These are phyloP conservation scores for Metschnikowia gelsemii DNA, from an alignment of 805 yeast species.

Conservation along the genomic window DNA sequence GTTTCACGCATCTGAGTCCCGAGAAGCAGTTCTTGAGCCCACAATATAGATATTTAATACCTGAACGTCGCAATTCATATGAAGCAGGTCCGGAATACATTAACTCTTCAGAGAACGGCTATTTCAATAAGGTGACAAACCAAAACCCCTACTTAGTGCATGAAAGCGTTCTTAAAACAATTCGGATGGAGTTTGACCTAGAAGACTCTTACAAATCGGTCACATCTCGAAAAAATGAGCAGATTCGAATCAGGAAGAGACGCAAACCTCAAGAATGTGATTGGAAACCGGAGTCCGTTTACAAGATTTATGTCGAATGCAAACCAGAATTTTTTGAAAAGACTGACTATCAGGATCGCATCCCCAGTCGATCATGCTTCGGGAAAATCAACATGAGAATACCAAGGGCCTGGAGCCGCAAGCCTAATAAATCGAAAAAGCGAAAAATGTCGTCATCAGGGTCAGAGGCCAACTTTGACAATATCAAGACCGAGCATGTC, in stretches of 20 bases:
- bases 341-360: constrained; percentile 28
- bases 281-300: constrained; percentile 23
- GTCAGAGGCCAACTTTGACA: constrained; percentile 6
- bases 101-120: constrained; percentile 10
- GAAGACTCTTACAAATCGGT: constrained; percentile 16
- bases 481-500: constrained; percentile 3
- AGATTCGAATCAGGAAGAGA: constrained; percentile 14
- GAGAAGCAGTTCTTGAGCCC: constrained; percentile 9
- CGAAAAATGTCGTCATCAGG: constrained; percentile 10
- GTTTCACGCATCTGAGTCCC: constrained; percentile 7
- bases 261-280: constrained; percentile 18
- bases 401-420: constrained; percentile 40
- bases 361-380: constrained; percentile 36
- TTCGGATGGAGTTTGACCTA: constrained; percentile 16
- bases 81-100: constrained; percentile 5
- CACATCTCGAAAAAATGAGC: constrained; percentile 6
- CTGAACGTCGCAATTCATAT: constrained; percentile 3
- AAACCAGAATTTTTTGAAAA: constrained; percentile 30
- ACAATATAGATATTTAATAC: constrained; percentile 8
- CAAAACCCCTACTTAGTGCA: constrained; percentile 18
- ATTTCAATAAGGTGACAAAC: constrained; percentile 15
- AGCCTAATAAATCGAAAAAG: constrained; percentile 20
- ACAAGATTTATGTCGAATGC: constrained; percentile 20
- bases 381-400: constrained; percentile 42
- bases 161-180: constrained; percentile 14